These are phyloP conservation scores for Candida tunisiensis DNA, from an alignment of 1,139 yeast genomes.

Conservation along the genomic window DNA sequence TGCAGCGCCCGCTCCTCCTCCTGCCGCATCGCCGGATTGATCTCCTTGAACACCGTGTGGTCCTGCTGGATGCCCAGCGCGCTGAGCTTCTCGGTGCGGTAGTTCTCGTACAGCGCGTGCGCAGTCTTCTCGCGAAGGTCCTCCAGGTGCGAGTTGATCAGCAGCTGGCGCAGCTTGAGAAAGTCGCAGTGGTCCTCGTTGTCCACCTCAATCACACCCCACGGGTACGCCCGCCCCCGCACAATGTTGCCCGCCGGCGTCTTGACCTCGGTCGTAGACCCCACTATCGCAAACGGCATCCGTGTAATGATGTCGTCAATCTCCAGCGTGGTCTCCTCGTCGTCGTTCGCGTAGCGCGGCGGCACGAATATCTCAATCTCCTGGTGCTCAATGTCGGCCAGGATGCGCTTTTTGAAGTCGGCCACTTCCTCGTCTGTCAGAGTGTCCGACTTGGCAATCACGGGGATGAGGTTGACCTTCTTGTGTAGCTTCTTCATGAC, in stretches of 20 bases:
- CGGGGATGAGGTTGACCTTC: slow-evolving; percentile 86
- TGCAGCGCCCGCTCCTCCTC: slow-evolving; percentile 89
- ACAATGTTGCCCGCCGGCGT: slow-evolving; percentile 64
- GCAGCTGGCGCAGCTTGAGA: slow-evolving; percentile 73
- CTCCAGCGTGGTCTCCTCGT: slow-evolving; percentile 55
- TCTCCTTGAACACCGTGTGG: slow-evolving; percentile 77
- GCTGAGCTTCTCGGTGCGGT: slow-evolving; percentile 68
- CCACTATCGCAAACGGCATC: slow-evolving; percentile 90
- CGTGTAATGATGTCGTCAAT: slow-evolving; percentile 50
- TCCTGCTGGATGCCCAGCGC: slow-evolving; percentile 89
- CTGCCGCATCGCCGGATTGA: slow-evolving; percentile 84
- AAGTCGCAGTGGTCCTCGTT: slow-evolving; percentile 92
- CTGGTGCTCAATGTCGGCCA: slow-evolving; percentile 61
- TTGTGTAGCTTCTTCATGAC: slow-evolving; percentile 82
- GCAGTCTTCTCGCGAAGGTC: slow-evolving; percentile 83
- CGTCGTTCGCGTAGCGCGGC: slow-evolving; percentile 65
- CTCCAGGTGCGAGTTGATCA: slow-evolving; percentile 82
- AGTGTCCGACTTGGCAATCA: slow-evolving; percentile 90
- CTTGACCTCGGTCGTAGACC: slow-evolving; percentile 64
- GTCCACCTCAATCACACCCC: slow-evolving; percentile 97
- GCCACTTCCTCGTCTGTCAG: slow-evolving; percentile 74
- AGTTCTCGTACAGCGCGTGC: slow-evolving; percentile 65
- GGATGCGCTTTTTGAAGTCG: slow-evolving; percentile 52
- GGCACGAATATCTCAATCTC: slow-evolving; percentile 72
- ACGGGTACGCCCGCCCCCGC: slow-evolving; percentile 90